Evolutionary conservation across 495 filamentous ascomycete genomes (phyloP).

Genomic region (Penicillium parvum): DNA sequence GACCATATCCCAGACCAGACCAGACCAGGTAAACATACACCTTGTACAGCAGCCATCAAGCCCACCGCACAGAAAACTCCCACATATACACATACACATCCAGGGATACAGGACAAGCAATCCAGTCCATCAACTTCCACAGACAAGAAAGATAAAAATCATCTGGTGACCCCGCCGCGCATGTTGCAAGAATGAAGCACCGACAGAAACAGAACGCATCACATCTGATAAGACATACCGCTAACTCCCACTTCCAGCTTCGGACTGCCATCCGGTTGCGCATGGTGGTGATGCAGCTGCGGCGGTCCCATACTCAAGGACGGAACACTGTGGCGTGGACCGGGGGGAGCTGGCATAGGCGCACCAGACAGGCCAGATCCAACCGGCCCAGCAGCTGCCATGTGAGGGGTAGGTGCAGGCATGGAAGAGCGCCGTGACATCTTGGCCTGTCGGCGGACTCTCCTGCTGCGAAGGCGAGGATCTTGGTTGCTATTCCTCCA

Average conservation of each 20-base stretch:
- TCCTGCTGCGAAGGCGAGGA: slow-evolving; percentile 78
- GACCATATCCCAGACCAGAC: slow-evolving; percentile 23
- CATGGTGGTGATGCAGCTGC: slow-evolving; percentile 75
- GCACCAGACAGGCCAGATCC: slow-evolving; percentile 48
- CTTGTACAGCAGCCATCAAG: slow-evolving; percentile 11
- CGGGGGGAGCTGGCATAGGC: slow-evolving; percentile 44
- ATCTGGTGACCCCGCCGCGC: slow-evolving; percentile 15
- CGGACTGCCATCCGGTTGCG: slow-evolving; percentile 67
- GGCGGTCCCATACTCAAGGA: slow-evolving; percentile 61
- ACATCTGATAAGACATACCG: slow-evolving; percentile 91
- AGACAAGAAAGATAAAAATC: too few species aligned
- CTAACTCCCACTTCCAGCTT: slow-evolving; percentile 73
- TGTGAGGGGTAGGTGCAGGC: slow-evolving; percentile 44
- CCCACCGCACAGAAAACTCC: slow-evolving; percentile 12
- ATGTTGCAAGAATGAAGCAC: slow-evolving; percentile 17
- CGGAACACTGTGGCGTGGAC: slow-evolving; percentile 47
- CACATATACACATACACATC: slow-evolving; percentile 18
- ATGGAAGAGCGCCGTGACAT: slow-evolving; percentile 69
- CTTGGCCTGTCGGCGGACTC: slow-evolving; percentile 93
- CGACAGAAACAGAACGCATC: slow-evolving; percentile 20
- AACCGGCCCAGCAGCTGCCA: slow-evolving; percentile 50
- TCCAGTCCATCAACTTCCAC: slow-evolving; percentile 10
- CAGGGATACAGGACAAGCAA: background rate
- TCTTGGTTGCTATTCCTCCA: slow-evolving; percentile 99
- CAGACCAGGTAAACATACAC: slow-evolving; percentile 23